Evolutionary conservation across 2,329 filamentous ascomycete genomes (phyloP).

Genomic region (Alternaria sp.): DNA sequence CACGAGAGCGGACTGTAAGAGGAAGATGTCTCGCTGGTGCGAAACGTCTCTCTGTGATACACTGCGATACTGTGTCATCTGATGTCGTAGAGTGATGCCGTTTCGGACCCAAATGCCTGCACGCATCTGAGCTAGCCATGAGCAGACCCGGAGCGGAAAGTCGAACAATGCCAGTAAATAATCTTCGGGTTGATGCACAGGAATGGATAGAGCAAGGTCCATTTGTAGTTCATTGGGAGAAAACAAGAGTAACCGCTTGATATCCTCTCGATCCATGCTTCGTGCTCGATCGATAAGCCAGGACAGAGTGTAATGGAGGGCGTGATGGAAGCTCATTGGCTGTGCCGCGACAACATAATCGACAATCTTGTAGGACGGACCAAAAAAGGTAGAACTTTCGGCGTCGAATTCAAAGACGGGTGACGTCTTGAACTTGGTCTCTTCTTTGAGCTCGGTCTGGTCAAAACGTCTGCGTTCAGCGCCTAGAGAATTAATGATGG

Average conservation of each 20-base stretch:
- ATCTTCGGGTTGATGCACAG: slow-evolving; percentile 73
- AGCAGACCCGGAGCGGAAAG: slow-evolving; percentile 89
- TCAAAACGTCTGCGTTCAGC: slow-evolving; percentile 87
- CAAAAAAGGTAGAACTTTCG: slow-evolving; percentile 37
- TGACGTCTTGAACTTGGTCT: slow-evolving; percentile 81
- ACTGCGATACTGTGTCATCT: slow-evolving; percentile 91
- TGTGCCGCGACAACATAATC: slow-evolving; percentile 89
- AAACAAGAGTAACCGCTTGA: slow-evolving; percentile 75
- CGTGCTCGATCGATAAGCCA: slow-evolving; percentile 94
- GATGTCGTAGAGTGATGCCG: slow-evolving; percentile 92
- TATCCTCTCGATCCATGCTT: slow-evolving; percentile 71
- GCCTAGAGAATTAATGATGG: slow-evolving; percentile 89
- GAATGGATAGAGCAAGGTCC: slow-evolving; percentile 64
- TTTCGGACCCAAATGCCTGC: slow-evolving; percentile 99
- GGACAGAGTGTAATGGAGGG: slow-evolving; percentile 92
- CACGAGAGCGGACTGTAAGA: slow-evolving; percentile 89
- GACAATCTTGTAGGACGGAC: slow-evolving; percentile 67
- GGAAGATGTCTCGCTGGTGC: slow-evolving; percentile 92
- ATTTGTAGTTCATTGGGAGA: slow-evolving; percentile 74
- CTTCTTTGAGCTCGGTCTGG: slow-evolving; percentile 86
- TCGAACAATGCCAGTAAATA: slow-evolving; percentile 89
- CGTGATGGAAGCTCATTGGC: slow-evolving; percentile 96
- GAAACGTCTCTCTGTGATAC: slow-evolving; percentile 90
- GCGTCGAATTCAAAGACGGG: slow-evolving; percentile 81
- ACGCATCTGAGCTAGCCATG: slow-evolving; percentile 98